These are phyloP conservation scores for Rhodotorula glutinis DNA, from an alignment of 1,284 basidiomycete species.

Conservation along the genomic window DNA sequence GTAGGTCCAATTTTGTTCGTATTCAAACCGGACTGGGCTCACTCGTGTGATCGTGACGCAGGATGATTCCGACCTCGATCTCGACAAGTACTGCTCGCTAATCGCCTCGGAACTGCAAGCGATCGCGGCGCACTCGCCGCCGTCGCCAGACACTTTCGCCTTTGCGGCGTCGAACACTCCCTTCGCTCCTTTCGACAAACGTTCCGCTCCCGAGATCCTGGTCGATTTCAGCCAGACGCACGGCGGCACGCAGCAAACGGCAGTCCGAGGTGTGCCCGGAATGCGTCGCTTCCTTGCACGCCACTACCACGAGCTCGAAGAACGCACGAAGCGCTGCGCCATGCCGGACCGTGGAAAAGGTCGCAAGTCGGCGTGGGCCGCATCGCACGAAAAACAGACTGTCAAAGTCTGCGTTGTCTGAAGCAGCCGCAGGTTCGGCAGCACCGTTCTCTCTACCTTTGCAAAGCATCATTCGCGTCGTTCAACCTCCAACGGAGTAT, in stretches of 20 bases:
- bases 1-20: no score
- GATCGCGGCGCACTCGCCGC: conserved; percentile 61
- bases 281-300: conserved; percentile 17
- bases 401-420: conserved; percentile 1
- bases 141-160: conserved; percentile 56
- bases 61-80: conserved; percentile 61
- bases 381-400: neutral
- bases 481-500: no score
- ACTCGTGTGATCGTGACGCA: no score
- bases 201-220: conserved; percentile 58
- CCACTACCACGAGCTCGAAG: conserved; percentile 22
- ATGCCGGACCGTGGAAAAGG: neutral
- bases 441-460: no score
- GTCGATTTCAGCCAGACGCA: conserved; percentile 24
- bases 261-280: conserved; percentile 19
- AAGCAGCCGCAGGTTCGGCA: neutral
- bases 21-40: no score
- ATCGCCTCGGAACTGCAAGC: conserved; percentile 65
- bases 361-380: neutral
- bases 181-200: conserved; percentile 62
- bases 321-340: conserved; percentile 2
- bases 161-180: conserved; percentile 62
- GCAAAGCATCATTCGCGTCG: no score
- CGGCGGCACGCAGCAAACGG: conserved; percentile 16
- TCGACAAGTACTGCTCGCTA: conserved; percentile 62